Base-by-base conservation (phyloP, 352 stramenopile genomes). In the Thalassiosira livingstoniorum region DNA sequence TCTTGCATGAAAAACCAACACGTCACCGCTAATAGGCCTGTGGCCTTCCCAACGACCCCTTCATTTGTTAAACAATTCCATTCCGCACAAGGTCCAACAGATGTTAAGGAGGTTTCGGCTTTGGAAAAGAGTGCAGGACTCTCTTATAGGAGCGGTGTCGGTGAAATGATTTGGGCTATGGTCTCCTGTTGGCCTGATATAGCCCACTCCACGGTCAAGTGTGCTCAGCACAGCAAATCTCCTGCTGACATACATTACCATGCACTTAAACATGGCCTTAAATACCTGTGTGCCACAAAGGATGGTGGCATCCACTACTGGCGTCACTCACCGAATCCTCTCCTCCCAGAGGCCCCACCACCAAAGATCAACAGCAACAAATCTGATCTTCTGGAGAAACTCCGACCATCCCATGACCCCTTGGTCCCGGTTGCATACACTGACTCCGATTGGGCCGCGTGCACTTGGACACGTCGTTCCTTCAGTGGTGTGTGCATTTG, bases 131-230 rank as follows among this genome's bases (percentile, higher is more conserved):
- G 58, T n/a, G 42, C 45, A n/a, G 58, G 39, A 13, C 78, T 89
- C 32, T 53, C 4, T 13, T 87, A 87, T 45, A 1, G 78, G 5
- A 62, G 37, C 29, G 62, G 27, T 2, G 80, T 84, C 66, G 75
- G 82, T 1, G 71, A 87, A 66, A 10, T 89, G 4, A 89, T 89
- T 21, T 91, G 71, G 4, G 78, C 85, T 0, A 70, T 84, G 51
- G 42, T 69, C 1, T 78, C 70, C 3, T 85, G 70, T 34, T 31
- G 70, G 0, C 70, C 70, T 2, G 78, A 81, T 67, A 0, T 85
- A 15, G 71, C 47, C 11, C 66, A 69, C 42, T 37, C 42, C 0
- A 25, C 67, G 2, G 47, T 77, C 10, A 32, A 58, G 35, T 39
- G 2, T 21, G 27, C 78, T 0, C 71, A 80, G 25, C 27, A 18